phyloP scores from a whole-genome alignment of 495 filamentous ascomycete genomes.

The Penicillium egyptiacum region DNA sequence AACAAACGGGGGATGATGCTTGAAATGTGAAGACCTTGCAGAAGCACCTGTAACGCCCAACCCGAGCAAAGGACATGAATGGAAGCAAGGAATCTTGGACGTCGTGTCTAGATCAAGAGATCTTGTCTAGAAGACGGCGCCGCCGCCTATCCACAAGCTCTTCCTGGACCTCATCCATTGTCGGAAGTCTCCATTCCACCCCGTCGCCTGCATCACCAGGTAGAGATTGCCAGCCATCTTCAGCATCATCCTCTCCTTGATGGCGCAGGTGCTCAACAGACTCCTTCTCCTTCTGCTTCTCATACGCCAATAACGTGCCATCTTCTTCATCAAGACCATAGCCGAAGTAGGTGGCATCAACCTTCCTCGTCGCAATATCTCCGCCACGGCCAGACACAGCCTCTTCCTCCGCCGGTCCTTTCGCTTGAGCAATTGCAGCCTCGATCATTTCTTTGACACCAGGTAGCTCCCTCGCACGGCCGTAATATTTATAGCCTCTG shows the following conservation, averaged over 20 bases:
- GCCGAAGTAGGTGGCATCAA: constrained; percentile 95
- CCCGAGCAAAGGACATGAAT: constrained; percentile 18
- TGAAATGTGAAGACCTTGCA: constrained; percentile 24
- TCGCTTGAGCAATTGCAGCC: constrained; percentile 53
- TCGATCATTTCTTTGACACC: constrained; percentile 98
- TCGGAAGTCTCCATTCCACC: constrained; percentile 79
- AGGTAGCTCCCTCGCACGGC: constrained; percentile 83
- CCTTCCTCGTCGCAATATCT: constrained; percentile 72
- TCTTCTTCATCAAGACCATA: constrained; percentile 95
- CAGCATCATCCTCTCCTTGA: constrained; percentile 44
- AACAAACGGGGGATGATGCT: constrained; percentile 19
- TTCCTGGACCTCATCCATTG: constrained; percentile 84
- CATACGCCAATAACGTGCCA: constrained; percentile 77
- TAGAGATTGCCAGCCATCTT: constrained; percentile 75
- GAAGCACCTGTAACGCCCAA: constrained; percentile 31
- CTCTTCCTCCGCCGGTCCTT: constrained; percentile 62
- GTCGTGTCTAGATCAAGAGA: constrained; percentile 49
- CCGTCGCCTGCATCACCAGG: constrained; percentile 87
- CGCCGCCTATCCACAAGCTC: constrained; percentile 87
- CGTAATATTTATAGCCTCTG: constrained; percentile 91
- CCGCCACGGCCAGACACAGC: constrained; percentile 59
- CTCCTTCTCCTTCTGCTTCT: constrained; percentile 78
- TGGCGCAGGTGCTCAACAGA: constrained; percentile 64
- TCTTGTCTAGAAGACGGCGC: constrained; percentile 75
- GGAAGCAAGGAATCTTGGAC: constrained; percentile 10